A percentile compares a stretch with the other conserved stretches of the same genome.
Conservation (phyloP, 129 eudicot species). For the Deinandra increscens region DNA sequence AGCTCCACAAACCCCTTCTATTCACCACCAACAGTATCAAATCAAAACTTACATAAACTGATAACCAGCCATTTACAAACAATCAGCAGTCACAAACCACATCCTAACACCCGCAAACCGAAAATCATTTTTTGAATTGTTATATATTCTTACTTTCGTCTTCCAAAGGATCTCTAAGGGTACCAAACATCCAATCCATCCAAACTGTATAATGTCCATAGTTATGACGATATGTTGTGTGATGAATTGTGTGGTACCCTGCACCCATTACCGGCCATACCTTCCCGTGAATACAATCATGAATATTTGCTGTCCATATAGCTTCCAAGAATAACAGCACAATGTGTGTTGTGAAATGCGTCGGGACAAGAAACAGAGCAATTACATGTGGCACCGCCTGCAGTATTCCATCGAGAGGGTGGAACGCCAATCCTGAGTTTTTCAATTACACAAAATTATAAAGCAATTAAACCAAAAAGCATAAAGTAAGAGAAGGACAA, state of each 20-base stretch:
- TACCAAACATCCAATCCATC: slow-evolving; percentile 98
- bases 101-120: neutral
- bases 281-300: slow-evolving; percentile 81
- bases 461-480: neutral
- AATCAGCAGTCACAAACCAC: neutral
- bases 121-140: neutral
- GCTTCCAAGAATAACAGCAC: slow-evolving; percentile 65
- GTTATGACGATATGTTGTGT: slow-evolving; percentile 85
- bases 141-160: slow-evolving; percentile 56
- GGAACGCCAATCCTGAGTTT: slow-evolving; percentile 75
- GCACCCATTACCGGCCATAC: slow-evolving; percentile 99
- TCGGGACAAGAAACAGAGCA: slow-evolving; percentile 68
- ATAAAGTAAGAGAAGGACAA: neutral
- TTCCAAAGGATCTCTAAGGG: slow-evolving; percentile 73
- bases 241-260: slow-evolving; percentile 94
- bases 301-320: slow-evolving; percentile 91
- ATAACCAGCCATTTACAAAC: neutral
- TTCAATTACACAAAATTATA: neutral
- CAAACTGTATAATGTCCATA: slow-evolving; percentile 87
- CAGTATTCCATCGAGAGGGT: slow-evolving; percentile 84
- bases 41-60: neutral
- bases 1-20: neutral
- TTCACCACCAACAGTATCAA: neutral
- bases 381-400: slow-evolving; percentile 84
- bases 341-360: slow-evolving; percentile 72